These are phyloP conservation scores for Cryptococcus floricola DNA, from an alignment of 1,284 basidiomycete species.

Conservation along the genomic window DNA sequence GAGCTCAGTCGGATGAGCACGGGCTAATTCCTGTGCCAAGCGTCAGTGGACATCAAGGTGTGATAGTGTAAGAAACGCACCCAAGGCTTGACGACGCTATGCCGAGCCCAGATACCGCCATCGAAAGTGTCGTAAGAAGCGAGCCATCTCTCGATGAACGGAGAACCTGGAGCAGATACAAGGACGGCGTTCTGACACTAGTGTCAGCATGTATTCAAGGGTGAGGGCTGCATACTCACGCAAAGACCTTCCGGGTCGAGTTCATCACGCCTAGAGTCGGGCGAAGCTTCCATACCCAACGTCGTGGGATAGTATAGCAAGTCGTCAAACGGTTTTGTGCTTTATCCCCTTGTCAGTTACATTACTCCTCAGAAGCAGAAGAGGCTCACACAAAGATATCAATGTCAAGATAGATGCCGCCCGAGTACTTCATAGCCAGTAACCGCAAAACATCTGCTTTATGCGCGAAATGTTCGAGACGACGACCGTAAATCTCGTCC, in stretches of 20 bases:
- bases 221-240: slow-evolving; percentile 21
- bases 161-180: slow-evolving; percentile 45
- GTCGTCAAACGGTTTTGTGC: slow-evolving; percentile 38
- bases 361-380: neutral
- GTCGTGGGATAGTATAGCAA: slow-evolving; percentile 47
- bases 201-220: neutral
- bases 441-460: slow-evolving; percentile 46
- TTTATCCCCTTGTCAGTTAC: slow-evolving; percentile 1
- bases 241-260: slow-evolving; percentile 48
- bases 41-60: neutral
- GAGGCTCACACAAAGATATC: slow-evolving; percentile 48
- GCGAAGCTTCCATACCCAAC: slow-evolving; percentile 50
- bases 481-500: slow-evolving; percentile 35
- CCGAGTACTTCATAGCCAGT: slow-evolving; percentile 43
- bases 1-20: slow-evolving; percentile 47
- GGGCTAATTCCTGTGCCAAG: slow-evolving; percentile 43
- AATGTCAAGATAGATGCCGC: slow-evolving; percentile 54
- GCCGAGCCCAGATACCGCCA: slow-evolving; percentile 46
- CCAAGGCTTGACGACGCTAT: slow-evolving; percentile 49
- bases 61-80: slow-evolving; percentile 10
- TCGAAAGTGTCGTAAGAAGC: slow-evolving; percentile 49
- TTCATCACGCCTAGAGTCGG: slow-evolving; percentile 32
- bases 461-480: slow-evolving; percentile 47
- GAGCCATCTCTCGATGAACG: slow-evolving; percentile 51
- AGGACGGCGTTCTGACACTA: slow-evolving; percentile 51